Evolutionary conservation across 148 eudicot genomes (phyloP).

Genomic region (Pharnaceum exiguum): DNA sequence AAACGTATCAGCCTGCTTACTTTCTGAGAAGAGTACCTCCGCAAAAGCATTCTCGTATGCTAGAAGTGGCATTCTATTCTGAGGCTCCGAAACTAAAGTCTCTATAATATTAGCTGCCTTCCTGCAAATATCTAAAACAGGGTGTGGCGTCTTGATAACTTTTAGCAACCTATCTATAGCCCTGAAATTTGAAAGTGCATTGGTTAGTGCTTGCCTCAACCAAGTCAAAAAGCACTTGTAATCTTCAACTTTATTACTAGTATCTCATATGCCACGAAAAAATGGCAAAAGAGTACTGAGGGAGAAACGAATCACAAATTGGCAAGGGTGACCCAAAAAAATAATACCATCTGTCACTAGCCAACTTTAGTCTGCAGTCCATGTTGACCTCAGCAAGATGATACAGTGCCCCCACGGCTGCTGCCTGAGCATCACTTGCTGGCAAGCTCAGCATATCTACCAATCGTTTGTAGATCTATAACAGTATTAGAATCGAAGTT

Average conservation of each 20-base stretch:
- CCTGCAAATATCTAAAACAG: slow-evolving; percentile 86
- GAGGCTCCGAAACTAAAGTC: slow-evolving; percentile 85
- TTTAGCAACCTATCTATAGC: slow-evolving; percentile 81
- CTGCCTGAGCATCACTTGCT: slow-evolving; percentile 82
- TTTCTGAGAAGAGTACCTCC: slow-evolving; percentile 81
- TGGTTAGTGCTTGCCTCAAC: neutral
- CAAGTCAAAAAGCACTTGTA: no score
- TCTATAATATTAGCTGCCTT: slow-evolving; percentile 84
- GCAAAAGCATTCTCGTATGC: slow-evolving; percentile 90
- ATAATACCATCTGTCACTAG: slow-evolving; percentile 78
- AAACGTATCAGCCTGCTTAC: slow-evolving; percentile 74
- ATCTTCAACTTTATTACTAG: no score
- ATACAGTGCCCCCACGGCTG: slow-evolving; percentile 90
- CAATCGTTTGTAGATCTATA: slow-evolving; percentile 80
- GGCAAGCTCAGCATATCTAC: slow-evolving; percentile 84
- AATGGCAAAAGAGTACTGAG: no score
- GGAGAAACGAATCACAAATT: no score
- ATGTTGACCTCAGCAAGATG: slow-evolving; percentile 87
- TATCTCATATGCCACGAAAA: no score
- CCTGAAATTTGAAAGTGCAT: slow-evolving; percentile 38
- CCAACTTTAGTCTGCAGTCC: slow-evolving; percentile 89
- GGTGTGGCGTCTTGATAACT: slow-evolving; percentile 75
- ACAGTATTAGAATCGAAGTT: neutral
- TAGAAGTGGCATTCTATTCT: slow-evolving; percentile 64
- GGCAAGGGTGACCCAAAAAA: no score